Evolutionary conservation across 2,329 filamentous ascomycete genomes (phyloP).

Genomic region (Diaporthe aspalathi): DNA sequence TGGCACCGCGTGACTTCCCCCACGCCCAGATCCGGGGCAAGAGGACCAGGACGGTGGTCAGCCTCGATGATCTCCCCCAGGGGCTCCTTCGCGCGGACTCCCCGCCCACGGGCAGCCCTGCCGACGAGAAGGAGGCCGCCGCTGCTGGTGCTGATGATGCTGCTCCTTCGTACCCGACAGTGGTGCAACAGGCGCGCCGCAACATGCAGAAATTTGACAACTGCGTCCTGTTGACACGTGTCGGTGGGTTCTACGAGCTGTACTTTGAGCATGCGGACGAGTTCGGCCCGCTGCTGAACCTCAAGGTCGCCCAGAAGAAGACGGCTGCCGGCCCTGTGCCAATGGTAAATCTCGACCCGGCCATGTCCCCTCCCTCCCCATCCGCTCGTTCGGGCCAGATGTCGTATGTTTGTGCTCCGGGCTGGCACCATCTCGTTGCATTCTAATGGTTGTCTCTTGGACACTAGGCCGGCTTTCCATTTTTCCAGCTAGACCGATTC

Average conservation of each 20-base stretch:
- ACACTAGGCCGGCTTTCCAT: conserved; percentile 86
- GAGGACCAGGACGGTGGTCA: conserved; percentile 66
- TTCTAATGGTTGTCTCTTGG: conserved; percentile 43
- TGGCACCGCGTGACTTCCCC: conserved; percentile 8
- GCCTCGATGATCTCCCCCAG: conserved; percentile 68
- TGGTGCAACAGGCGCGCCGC: conserved; percentile 85
- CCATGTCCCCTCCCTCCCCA: conserved; percentile 31
- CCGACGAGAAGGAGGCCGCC: conserved; percentile 56
- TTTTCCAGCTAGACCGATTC: conserved; percentile 91
- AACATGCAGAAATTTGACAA: conserved; percentile 93
- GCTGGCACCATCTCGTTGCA: conserved; percentile 10
- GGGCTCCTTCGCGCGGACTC: conserved; percentile 56
- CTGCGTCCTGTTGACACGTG: conserved; percentile 90
- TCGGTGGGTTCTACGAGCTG: conserved; percentile 96
- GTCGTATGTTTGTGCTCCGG: conserved; percentile 35
- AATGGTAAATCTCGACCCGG: conserved; percentile 72
- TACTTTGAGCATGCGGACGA: conserved; percentile 97
- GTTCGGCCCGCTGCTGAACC: conserved; percentile 83
- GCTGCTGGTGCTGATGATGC: conserved; percentile 39
- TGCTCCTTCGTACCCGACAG: conserved; percentile 79
- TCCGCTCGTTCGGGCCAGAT: conserved; percentile 18
- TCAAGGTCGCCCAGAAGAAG: conserved; percentile 87
- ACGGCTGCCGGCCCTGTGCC: conserved; percentile 82
- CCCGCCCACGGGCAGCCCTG: conserved; percentile 40
- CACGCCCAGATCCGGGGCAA: conserved; percentile 56